Percentiles rank a stretch among this genome's conserved stretches.
Evolutionary conservation across 2,329 filamentous ascomycete genomes (phyloP).

Genomic region (Endoconidiophora laricicola): DNA sequence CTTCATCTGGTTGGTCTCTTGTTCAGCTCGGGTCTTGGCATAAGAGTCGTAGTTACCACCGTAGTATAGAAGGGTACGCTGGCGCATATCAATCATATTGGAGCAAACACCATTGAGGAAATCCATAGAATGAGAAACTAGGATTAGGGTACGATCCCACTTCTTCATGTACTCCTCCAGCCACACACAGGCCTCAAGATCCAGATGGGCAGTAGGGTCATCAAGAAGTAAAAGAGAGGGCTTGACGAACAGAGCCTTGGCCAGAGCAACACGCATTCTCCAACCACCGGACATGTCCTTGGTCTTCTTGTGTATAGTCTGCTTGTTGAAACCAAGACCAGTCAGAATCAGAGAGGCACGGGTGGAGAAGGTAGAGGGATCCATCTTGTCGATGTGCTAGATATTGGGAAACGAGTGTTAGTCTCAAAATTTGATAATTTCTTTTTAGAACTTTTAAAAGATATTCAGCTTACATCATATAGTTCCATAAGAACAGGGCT

Average conservation of each 20-base stretch:
- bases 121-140: conserved; percentile 96
- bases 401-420: conserved; percentile 14
- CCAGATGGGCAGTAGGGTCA: conserved; percentile 96
- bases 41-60: conserved; percentile 99
- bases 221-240: conserved; percentile 89
- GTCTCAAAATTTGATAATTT: not conserved
- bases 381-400: conserved; percentile 96
- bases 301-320: conserved; percentile 95
- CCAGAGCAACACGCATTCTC: conserved; percentile 98
- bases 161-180: conserved; percentile 99
- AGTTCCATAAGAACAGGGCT: conserved; percentile 79
- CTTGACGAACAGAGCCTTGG: conserved; percentile 96
- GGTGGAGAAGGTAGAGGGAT: conserved; percentile 90
- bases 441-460: conserved; percentile 3
- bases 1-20: conserved; percentile 98
- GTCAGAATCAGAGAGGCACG: conserved; percentile 93
- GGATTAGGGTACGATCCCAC: conserved; percentile 91
- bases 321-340: conserved; percentile 98
- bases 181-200: conserved; percentile 99
- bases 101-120: conserved; percentile 98
- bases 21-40: conserved; percentile 81
- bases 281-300: conserved; percentile 99
- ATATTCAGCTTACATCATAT: conserved; percentile 58
- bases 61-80: conserved; percentile 82
- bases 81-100: conserved; percentile 97